Percentiles rank a stretch among this genome's conserved stretches.
Evolutionary conservation across 1,284 basidiomycete species (phyloP).

Genomic region (Puccinia novopanici): DNA sequence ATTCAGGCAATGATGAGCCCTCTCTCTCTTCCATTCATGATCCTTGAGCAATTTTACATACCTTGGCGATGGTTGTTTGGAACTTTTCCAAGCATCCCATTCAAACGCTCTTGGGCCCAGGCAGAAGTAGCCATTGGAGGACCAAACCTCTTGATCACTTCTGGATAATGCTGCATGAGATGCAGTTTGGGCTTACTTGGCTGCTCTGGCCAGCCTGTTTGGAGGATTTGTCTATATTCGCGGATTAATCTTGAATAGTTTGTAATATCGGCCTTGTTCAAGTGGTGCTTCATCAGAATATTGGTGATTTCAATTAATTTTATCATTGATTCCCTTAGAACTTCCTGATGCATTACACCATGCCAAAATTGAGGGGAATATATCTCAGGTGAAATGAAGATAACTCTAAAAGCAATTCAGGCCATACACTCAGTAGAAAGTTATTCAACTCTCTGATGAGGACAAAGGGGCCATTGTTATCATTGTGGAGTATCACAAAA

Average conservation of each 20-base stretch:
- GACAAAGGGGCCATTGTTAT: too few species aligned
- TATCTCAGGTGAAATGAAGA: too few species aligned
- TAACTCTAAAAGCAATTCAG: too few species aligned
- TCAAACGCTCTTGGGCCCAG: conserved; percentile 12
- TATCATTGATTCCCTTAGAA: too few species aligned
- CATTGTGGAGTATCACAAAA: too few species aligned
- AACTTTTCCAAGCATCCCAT: conserved; percentile 8
- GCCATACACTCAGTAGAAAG: too few species aligned
- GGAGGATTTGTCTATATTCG: not conserved
- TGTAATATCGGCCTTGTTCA: too few species aligned
- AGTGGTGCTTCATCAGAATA: not conserved
- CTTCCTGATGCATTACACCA: not conserved
- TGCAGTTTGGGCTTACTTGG: conserved; percentile 1
- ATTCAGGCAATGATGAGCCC: too few species aligned
- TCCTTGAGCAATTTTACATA: not conserved
- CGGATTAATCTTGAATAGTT: not conserved
- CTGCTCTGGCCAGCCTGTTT: not conserved
- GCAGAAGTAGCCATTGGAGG: not conserved
- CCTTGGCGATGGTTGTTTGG: not conserved
- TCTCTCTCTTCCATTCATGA: too few species aligned
- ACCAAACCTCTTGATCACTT: conserved; percentile 8
- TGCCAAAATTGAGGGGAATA: too few species aligned
- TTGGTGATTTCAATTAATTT: conserved; percentile 2
- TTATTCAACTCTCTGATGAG: too few species aligned
- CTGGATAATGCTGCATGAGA: conserved; percentile 5